phyloP scores from a whole-genome alignment of 148 eudicot genomes.

The Chenopodium album region DNA sequence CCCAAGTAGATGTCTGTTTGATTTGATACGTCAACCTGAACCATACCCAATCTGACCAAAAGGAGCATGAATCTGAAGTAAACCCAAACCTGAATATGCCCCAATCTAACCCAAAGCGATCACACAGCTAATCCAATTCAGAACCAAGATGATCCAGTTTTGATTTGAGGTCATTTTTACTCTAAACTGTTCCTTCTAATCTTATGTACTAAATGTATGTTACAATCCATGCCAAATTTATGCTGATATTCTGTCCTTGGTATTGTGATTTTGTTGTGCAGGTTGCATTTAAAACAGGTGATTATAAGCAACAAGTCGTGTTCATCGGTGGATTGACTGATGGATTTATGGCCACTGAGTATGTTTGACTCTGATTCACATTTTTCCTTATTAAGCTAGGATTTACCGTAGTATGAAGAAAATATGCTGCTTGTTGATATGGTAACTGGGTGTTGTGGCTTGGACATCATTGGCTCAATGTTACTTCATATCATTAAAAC shows the following conservation, averaged over 20 bases:
- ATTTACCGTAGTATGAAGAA: background rate
- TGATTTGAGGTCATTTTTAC: background rate
- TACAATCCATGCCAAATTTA: background rate
- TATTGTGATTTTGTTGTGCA: slow-evolving; percentile 28
- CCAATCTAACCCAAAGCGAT: background rate
- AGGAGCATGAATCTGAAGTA: background rate
- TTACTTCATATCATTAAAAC: too few relatives aligned
- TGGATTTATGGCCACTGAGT: slow-evolving; percentile 98
- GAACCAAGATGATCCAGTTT: background rate
- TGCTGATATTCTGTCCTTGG: background rate
- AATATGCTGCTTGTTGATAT: background rate
- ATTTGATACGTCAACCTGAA: background rate
- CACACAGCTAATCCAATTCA: background rate
- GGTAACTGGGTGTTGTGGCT: background rate
- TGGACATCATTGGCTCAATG: background rate
- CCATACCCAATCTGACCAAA: background rate
- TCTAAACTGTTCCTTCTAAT: background rate
- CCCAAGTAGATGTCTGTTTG: background rate
- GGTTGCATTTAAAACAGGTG: slow-evolving; percentile 94
- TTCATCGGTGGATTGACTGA: slow-evolving; percentile 92
- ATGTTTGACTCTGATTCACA: slow-evolving; percentile 33
- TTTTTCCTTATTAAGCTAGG: background rate
- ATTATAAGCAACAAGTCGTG: slow-evolving; percentile 81
- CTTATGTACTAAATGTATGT: too few relatives aligned
- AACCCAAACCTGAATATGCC: background rate